These are phyloP conservation scores for Xylaria longipes DNA, from an alignment of 495 filamentous ascomycete genomes.

Conservation along the genomic window DNA sequence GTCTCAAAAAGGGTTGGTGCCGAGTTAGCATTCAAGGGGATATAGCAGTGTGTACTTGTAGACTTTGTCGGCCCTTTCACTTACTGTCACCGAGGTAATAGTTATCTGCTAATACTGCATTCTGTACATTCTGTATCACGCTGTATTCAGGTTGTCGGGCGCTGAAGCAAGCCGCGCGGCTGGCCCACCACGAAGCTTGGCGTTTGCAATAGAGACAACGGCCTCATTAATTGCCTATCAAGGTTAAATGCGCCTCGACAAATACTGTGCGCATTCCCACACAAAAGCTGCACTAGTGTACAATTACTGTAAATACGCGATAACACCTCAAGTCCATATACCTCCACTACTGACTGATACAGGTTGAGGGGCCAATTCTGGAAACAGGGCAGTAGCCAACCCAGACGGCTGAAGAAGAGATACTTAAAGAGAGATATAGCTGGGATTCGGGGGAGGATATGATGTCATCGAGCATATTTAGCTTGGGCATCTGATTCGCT, in stretches of 20 bases:
- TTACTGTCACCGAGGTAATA: background rate
- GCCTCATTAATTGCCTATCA: slow-evolving; percentile 1
- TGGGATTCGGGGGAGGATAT: background rate
- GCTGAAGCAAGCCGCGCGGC: slow-evolving; percentile 8
- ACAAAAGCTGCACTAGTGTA: background rate
- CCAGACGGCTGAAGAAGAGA: background rate
- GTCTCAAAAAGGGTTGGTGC: no score
- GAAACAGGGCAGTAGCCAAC: background rate
- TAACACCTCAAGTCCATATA: background rate
- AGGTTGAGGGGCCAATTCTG: background rate
- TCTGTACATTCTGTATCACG: background rate
- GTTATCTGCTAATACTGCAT: background rate
- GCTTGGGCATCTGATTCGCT: slow-evolving; percentile 15
- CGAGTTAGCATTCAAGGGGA: no score
- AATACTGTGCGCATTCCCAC: background rate
- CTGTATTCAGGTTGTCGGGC: background rate
- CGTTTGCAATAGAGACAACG: background rate
- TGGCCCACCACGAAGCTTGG: slow-evolving; percentile 10
- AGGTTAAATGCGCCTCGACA: slow-evolving; percentile 14
- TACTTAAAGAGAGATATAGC: slow-evolving; percentile 3
- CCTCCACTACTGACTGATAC: background rate
- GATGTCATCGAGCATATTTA: slow-evolving; percentile 18
- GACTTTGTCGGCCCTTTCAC: background rate
- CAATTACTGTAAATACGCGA: background rate
- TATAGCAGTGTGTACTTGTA: no score